Base-by-base conservation (phyloP, 768 basidiomycete species). In the Panus rudis region DNA sequence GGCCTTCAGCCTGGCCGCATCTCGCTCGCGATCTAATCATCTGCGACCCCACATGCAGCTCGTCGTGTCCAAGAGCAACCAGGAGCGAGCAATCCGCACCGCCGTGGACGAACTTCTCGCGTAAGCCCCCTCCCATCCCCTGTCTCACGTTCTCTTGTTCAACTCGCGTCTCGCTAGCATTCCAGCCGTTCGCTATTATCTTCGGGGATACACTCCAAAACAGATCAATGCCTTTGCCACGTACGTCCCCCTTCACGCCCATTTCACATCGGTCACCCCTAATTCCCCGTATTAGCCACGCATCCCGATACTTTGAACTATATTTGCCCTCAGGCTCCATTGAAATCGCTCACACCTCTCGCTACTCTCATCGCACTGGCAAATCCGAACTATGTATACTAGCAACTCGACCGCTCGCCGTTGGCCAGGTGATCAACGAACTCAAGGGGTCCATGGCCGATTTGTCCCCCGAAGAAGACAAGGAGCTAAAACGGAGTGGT, bases 151-250 rank as follows among this genome's bases (percentile, higher is more conserved):
- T 37, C 41, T 39, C 39, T 47, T 50, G 33, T 50, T 46, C 47
- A 60, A 54, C 33, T 23, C 47, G 24, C 51, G 43, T 51, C 48
- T 53, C 47, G n/a, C 47, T 59, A 91, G 88, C 46, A 74, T 92
- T 42, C 66, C 74, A 46, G 66, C 85, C 52, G 78, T 92, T 60
- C 81, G 81, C 51, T 86, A 83, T 59, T 89, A 85, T 63, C 73
- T 85, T 61, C 78, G 77, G 59, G 64, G 65, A 52, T 86, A 84
- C 63, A 78, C 73, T 54, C 82, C 86, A 69, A 81, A 86, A 55
- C 87, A 92, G 69, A 79, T 89, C 60, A 90, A 91, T 68, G 87
- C 88, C 42, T 92, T 91, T 61, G 81, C 88, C 66, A 92, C 88
- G 88, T 91, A 75, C 66, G 88, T 80, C 38, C 48, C 48, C 41